Conservation (phyloP, 179 eudicot species). For the Amaranthus tricolor region DNA sequence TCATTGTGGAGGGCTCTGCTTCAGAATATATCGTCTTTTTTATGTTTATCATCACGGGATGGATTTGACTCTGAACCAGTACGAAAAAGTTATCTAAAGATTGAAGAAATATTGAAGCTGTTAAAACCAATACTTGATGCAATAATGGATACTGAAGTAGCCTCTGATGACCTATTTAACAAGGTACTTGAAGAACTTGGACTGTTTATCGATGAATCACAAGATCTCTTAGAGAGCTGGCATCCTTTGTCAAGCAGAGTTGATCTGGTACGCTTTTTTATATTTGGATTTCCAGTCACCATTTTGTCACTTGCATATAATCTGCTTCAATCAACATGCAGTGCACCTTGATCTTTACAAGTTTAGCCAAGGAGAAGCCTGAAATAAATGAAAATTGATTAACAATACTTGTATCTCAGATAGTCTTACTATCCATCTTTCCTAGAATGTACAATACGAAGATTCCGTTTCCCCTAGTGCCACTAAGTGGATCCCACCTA, state of each 20-base stretch:
- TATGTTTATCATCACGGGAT: constrained; percentile 52
- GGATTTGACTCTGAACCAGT: constrained; percentile 51
- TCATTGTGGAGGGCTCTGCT: constrained; percentile 70
- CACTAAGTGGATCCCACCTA: no score
- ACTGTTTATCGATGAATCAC: constrained; percentile 54
- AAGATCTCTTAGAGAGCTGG: constrained; percentile 73
- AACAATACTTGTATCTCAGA: no score
- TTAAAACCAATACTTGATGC: constrained; percentile 72
- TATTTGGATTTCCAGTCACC: not conserved
- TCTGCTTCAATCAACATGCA: not conserved
- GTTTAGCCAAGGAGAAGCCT: not conserved
- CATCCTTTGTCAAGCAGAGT: constrained; percentile 84
- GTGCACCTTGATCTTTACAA: not conserved
- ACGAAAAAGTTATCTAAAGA: constrained; percentile 54
- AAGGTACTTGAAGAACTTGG: constrained; percentile 51
- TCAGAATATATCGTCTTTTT: constrained; percentile 58
- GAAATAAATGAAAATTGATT: no score
- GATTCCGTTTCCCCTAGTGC: no score
- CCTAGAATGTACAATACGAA: no score
- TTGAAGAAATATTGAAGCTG: constrained; percentile 71
- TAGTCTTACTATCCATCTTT: no score
- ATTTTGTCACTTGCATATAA: not conserved
- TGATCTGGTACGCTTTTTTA: constrained; percentile 63
- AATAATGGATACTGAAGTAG: constrained; percentile 50
- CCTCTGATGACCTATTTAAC: constrained; percentile 52